phyloP scores from a whole-genome alignment of 345 rosid species.

The Citrus trifoliata region DNA sequence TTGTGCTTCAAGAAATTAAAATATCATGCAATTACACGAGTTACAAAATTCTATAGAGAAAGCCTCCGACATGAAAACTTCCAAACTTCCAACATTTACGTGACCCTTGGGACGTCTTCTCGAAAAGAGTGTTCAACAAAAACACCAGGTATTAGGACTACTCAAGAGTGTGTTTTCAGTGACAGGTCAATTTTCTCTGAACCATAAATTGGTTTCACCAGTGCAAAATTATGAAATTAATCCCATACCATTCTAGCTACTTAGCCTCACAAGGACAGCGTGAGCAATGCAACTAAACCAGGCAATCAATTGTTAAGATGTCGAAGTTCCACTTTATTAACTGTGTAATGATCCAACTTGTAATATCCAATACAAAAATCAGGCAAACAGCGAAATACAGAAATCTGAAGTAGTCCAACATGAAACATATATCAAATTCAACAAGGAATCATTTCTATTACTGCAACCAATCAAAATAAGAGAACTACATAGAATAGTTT shows the following conservation, averaged over 20 bases:
- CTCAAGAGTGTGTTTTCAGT: too few relatives aligned
- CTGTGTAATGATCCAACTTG: not conserved
- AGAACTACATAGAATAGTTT: constrained; percentile 2
- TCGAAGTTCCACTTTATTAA: not conserved
- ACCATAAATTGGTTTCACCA: not conserved
- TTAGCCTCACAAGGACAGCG: not conserved
- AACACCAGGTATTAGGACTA: not conserved
- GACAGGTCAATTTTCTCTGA: not conserved
- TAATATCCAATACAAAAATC: not conserved
- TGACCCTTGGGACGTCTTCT: not conserved
- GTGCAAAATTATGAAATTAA: not conserved
- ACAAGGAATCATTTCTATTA: not conserved
- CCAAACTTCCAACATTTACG: not conserved
- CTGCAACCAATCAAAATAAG: not conserved
- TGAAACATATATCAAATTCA: not conserved
- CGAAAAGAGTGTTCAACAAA: not conserved
- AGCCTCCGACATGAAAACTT: not conserved
- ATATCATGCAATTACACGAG: not conserved
- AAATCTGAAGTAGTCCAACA: not conserved
- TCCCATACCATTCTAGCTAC: not conserved
- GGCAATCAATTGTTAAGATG: too few relatives aligned
- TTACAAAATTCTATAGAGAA: not conserved
- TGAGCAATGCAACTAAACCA: not conserved
- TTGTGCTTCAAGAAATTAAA: not conserved
- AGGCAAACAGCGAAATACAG: not conserved